phyloP scores from a whole-genome alignment of 495 filamentous ascomycete genomes.

The Haplographium delicatum region DNA sequence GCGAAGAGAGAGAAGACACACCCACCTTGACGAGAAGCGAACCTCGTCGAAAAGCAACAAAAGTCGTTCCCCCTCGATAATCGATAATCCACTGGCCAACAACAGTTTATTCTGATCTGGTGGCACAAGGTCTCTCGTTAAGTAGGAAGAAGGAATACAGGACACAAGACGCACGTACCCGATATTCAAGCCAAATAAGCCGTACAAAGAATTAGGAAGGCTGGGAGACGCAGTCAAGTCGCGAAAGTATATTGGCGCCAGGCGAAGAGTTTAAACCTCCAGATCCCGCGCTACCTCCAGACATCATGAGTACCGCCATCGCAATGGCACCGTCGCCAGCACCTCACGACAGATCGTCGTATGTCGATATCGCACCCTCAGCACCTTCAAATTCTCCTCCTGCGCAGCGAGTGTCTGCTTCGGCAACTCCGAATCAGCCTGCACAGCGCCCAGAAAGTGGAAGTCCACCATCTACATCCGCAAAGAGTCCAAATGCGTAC shows the following conservation, averaged over 20 bases:
- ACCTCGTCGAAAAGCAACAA: conserved; percentile 12
- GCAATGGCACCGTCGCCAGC: conserved; percentile 56
- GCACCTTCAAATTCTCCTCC: conserved; percentile 38
- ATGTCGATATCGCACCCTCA: conserved; percentile 34
- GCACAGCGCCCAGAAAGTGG: conserved; percentile 43
- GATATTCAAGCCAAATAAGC: conserved; percentile 8
- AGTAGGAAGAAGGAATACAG: conserved; percentile 11
- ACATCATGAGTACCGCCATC: conserved; percentile 54
- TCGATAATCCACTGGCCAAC: no score
- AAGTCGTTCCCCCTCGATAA: no score
- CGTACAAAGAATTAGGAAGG: conserved; percentile 11
- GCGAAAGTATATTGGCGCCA: conserved; percentile 10
- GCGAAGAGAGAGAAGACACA: no score
- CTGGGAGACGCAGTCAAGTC: conserved; percentile 3
- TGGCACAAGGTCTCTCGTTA: conserved; percentile 21
- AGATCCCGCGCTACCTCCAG: not conserved
- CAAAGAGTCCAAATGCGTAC: conserved; percentile 40
- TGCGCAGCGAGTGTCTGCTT: conserved; percentile 29
- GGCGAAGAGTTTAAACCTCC: not conserved
- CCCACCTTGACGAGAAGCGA: no score
- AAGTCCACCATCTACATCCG: conserved; percentile 37
- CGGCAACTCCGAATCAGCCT: conserved; percentile 36
- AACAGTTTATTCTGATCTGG: conserved; percentile 24
- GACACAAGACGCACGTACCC: conserved; percentile 24
- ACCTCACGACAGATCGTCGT: conserved; percentile 50